Evolutionary conservation across 768 basidiomycete genomes (phyloP).

Genomic region (Calocera viscosa): DNA sequence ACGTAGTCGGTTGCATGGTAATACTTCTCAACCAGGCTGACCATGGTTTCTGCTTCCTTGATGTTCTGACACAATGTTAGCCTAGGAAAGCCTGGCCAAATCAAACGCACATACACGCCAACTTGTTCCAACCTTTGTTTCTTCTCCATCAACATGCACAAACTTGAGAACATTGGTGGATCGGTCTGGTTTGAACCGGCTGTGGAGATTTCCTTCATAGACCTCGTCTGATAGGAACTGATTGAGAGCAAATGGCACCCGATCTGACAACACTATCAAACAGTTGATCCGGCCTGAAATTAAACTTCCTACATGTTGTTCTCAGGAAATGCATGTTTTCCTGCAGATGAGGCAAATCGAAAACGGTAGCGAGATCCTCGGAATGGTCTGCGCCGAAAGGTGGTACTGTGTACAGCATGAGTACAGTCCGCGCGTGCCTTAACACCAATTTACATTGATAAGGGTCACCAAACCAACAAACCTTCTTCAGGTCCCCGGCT

Average conservation of each 20-base stretch:
- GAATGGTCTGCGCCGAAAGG: conserved; percentile 66
- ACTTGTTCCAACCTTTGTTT: conserved; percentile 32
- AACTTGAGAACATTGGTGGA: conserved; percentile 47
- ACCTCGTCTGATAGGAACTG: conserved; percentile 54
- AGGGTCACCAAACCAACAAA: conserved; percentile 45
- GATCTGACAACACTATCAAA: conserved; percentile 36
- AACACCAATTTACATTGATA: conserved; percentile 34
- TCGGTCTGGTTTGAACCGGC: conserved; percentile 31
- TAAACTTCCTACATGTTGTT: conserved; percentile 50
- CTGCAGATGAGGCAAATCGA: conserved; percentile 55
- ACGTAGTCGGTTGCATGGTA: conserved; percentile 40
- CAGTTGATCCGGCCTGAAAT: not conserved
- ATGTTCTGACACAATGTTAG: conserved; percentile 38
- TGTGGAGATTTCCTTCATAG: conserved; percentile 50
- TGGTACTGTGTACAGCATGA: conserved; percentile 41
- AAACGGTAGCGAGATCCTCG: conserved; percentile 54
- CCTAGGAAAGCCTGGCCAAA: not conserved
- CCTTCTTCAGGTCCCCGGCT: conserved; percentile 29
- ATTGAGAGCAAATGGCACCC: conserved; percentile 75
- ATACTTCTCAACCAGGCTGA: conserved; percentile 47
- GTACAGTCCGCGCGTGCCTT: not conserved
- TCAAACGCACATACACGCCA: conserved; percentile 31
- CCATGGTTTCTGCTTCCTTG: conserved; percentile 42
- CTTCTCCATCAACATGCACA: conserved; percentile 42
- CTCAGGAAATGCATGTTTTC: conserved; percentile 44